Evolutionary conservation across 169 alveolate genomes (phyloP), one percentile per base, ranked within the genome.

Genomic region (Plasmodium chabaudi): DNA sequence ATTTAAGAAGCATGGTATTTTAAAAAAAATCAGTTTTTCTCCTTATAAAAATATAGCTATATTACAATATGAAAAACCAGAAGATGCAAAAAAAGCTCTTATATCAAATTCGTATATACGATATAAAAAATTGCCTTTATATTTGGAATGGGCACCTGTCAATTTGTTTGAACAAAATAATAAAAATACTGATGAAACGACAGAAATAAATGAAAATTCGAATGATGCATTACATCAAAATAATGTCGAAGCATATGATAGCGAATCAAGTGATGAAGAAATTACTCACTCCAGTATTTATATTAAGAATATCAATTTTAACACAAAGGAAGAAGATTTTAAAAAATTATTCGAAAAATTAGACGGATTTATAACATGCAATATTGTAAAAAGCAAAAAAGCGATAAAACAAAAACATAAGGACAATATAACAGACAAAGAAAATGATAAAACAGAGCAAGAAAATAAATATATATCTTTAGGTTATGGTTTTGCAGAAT

Each of bases 401-500:
- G 97, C 64, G 61, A 72, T 93, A 27, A 25, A 82, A 44, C 73
- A 87, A 74, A 91, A 71, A 46, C 42, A 34, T 5, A 77, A 91
- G 34, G 67, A 65, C 15, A 79, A 68, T 25, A 60, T 42, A 47
- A 42, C 46, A 1, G 17, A 79, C 72, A 89, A 42, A 59, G 87
- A 59, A 13, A 57, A 73, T 60, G 87, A 73, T 21, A 27, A 21
- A 61, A 1, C 74, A 34, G 72, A 73, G 21, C 72, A 56, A 23
- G 42, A 34, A 34, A 1, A 34, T 34, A 74, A 60, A 74, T 46
- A 88, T 65, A 72, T 94, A 25, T 95, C 98, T 1, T 87, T 93
- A 93, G 99, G 99, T 5, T 97, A 94, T 87, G 99, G 99, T 17
- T 97, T 97, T 91, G 96, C 96, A 2, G 99, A 97, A 82, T 95